A percentile compares a stretch with the other conserved stretches of the same genome.
Conservation (phyloP, 169 alveolate genomes). For the Plasmodium berghei region DNA sequence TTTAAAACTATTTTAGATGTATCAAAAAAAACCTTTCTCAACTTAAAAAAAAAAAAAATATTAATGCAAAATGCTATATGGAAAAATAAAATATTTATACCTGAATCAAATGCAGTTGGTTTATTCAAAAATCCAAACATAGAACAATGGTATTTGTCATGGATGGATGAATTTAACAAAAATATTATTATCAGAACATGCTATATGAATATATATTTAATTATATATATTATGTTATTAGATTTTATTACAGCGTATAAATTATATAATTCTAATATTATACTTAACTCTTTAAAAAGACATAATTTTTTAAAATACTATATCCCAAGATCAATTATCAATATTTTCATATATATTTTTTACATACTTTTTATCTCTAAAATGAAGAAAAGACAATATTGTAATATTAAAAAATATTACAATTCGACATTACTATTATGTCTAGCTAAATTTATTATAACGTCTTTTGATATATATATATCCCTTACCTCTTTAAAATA, state of each 20-base stretch:
- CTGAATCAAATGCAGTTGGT: conserved; percentile 78
- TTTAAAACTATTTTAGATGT: conserved; percentile 15
- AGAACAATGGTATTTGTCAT: conserved; percentile 81
- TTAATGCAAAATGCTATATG: conserved; percentile 82
- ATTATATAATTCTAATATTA: conserved; percentile 20
- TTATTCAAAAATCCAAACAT: conserved; percentile 75
- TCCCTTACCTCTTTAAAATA: conserved; percentile 53
- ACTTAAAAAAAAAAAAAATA: conserved; percentile 74
- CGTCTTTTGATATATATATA: conserved; percentile 38
- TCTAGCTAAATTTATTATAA: conserved; percentile 29
- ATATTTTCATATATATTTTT: conserved; percentile 16
- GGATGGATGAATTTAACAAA: conserved; percentile 81
- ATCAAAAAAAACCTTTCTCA: conserved; percentile 62
- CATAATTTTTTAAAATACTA: conserved; percentile 21
- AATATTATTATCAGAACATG: conserved; percentile 50
- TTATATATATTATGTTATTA: conserved; percentile 32
- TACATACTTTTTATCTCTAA: conserved; percentile 27
- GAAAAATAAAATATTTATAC: conserved; percentile 77
- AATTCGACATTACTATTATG: conserved; percentile 71
- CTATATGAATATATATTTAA: conserved; percentile 38
- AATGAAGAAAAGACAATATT: conserved; percentile 17
- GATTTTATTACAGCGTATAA: conserved; percentile 59
- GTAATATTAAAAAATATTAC: conserved; percentile 71
- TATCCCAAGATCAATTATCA: conserved; percentile 15
- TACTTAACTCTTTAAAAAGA: conserved; percentile 6